Base-by-base conservation (phyloP, 768 basidiomycete species). In the Auricularia sp. region DNA sequence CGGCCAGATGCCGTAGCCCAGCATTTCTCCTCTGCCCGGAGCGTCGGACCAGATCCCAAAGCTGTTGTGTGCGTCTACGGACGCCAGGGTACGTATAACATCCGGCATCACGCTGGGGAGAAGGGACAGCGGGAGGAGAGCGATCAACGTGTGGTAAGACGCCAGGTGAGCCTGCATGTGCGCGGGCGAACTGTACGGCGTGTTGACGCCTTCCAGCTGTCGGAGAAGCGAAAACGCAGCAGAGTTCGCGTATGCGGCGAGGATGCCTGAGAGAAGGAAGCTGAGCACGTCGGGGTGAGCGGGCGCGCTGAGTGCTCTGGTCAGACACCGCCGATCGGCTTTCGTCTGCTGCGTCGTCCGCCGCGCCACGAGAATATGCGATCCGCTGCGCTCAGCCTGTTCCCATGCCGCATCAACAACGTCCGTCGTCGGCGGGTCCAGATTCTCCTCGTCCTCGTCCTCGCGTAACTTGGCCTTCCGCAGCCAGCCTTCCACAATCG, bases 1-100 rank as follows among this genome's bases (percentile, higher is more conserved):
- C 10, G 65, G 61, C 68, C 68, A 69, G 10, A 60, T 64, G 21
- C 68, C 68, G 62, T 69, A 67, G 8, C 68, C 68, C n/a, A 69
- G 65, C 65, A 69, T 67, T 61, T 69, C 68, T 8, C 56, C 56
- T 16, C 44, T 43, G 33, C 62, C 67, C 36, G 64, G 56, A 43
- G 63, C 64, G 23, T 60, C 62, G 29, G 65, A 66, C 36, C 67
- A 64, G 47, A 69, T 68, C 2, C 68, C 68, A 59, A 69, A 69
- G 5, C 67, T 68, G 62, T 69, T 69, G 47, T 66, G 65, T n/a
- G 54, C 63, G 65, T 69, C 68, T 6, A 23, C 56, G 56, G 16
- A 14, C 23, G 56, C 18, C 16, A 59, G 16, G 8, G 56, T 59
- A 8, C 56, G 56, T 18, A 59, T 6, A 29, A 33, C 18, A 29